phyloP scores from a whole-genome alignment of 305 asterid genomes.

The Fraxinus sp. region DNA sequence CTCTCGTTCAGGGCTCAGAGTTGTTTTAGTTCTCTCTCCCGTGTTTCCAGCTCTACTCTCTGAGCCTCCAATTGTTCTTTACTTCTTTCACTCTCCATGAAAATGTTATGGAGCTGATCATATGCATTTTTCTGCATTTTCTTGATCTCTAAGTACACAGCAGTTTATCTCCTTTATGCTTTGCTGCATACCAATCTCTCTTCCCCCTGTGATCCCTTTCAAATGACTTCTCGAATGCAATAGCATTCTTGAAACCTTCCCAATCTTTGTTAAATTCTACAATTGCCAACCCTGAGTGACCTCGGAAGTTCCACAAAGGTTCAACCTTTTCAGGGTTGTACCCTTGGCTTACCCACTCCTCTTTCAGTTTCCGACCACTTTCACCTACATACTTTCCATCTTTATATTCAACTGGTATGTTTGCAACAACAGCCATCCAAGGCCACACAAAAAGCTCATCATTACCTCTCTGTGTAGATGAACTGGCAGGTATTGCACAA shows the following conservation, averaged over 20 bases:
- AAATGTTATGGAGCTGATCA: slow-evolving; percentile 41
- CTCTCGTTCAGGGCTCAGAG: slow-evolving; percentile 53
- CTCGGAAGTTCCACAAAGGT: slow-evolving; percentile 59
- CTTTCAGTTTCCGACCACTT: slow-evolving; percentile 53
- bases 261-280: slow-evolving; percentile 62
- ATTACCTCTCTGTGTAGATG: slow-evolving; percentile 29
- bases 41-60: slow-evolving; percentile 43
- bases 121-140: slow-evolving; percentile 48
- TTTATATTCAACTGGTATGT: slow-evolving; percentile 49
- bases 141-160: slow-evolving; percentile 53
- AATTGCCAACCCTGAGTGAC: slow-evolving; percentile 74
- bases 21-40: slow-evolving; percentile 49
- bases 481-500: slow-evolving; percentile 10
- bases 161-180: slow-evolving; percentile 41
- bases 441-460: slow-evolving; percentile 77
- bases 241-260: slow-evolving; percentile 66
- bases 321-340: slow-evolving; percentile 62
- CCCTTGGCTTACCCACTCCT: slow-evolving; percentile 57
- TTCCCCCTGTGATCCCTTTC: slow-evolving; percentile 61
- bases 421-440: slow-evolving; percentile 79
- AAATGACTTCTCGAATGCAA: slow-evolving; percentile 66
- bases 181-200: slow-evolving; percentile 49
- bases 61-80: slow-evolving; percentile 47
- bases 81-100: slow-evolving; percentile 49
- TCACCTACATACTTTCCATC: slow-evolving; percentile 60